phyloP scores from a whole-genome alignment of 2,329 filamentous ascomycete genomes.

The Peltaster fructicola region DNA sequence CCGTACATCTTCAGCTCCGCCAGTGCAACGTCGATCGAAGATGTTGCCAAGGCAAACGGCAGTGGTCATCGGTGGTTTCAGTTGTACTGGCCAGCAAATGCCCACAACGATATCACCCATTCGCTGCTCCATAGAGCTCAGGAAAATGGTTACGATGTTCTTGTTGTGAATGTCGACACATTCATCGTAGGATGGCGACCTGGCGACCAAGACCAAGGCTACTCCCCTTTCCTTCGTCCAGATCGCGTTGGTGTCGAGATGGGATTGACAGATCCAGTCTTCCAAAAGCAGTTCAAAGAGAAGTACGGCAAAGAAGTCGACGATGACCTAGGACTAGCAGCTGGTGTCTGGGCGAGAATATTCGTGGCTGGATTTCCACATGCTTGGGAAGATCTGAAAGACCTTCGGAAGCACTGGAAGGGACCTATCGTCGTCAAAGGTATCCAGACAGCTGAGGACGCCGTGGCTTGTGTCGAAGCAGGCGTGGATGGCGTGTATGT shows the following conservation, averaged over 20 bases:
- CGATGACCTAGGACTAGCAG: conserved; percentile 32
- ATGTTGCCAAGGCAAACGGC: conserved; percentile 42
- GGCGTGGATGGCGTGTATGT: conserved; percentile 6
- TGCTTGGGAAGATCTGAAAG: conserved; percentile 29
- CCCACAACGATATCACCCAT: conserved; percentile 45
- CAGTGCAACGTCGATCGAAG: conserved; percentile 44
- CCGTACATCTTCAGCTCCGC: conserved; percentile 54
- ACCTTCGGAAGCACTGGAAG: conserved; percentile 26
- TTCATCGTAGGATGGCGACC: conserved; percentile 47
- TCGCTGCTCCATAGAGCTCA: conserved; percentile 46
- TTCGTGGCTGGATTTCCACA: conserved; percentile 23
- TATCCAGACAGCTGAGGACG: conserved; percentile 22
- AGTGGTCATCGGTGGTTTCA: conserved; percentile 46
- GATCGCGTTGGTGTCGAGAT: conserved; percentile 35
- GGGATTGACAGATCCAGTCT: conserved; percentile 51
- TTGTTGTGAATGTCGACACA: conserved; percentile 3
- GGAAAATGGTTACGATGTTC: conserved; percentile 8
- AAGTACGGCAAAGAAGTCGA: conserved; percentile 19
- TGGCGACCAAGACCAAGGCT: conserved; percentile 11
- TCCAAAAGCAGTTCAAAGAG: conserved; percentile 38
- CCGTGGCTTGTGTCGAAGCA: conserved; percentile 2
- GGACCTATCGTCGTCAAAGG: conserved; percentile 31
- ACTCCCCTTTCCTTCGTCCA: conserved; percentile 10
- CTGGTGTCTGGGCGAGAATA: conserved; percentile 33
- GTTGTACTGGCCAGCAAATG: conserved; percentile 54